A percentile compares a stretch with the other conserved stretches of the same genome.
Evolutionary conservation across 345 rosid species (phyloP).

Genomic region (Erodium maritimum): DNA sequence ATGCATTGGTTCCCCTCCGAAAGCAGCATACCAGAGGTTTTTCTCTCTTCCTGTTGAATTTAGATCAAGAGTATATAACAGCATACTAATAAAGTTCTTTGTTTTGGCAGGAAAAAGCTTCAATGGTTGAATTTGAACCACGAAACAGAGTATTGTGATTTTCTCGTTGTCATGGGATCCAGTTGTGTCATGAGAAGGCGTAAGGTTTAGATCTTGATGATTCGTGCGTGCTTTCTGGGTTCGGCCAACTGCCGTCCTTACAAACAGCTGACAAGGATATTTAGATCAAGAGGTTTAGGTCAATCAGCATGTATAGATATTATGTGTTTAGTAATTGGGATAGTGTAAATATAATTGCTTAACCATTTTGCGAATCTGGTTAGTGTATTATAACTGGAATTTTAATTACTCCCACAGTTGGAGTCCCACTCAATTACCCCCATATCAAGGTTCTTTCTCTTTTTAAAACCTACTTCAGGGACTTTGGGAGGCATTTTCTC

Average conservation of each 20-base stretch:
- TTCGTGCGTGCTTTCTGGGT: slow-evolving; percentile 8
- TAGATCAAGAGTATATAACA: too few species aligned
- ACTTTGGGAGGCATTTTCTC: too few species aligned
- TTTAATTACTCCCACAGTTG: too few species aligned
- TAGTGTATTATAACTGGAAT: not conserved
- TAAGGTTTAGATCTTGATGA: too few species aligned
- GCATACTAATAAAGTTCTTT: not conserved
- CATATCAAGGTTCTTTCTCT: not conserved
- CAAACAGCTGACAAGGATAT: not conserved
- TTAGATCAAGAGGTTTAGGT: not conserved
- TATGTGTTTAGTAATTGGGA: slow-evolving; percentile 3
- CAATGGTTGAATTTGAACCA: slow-evolving; percentile 28
- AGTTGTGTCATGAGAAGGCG: too few species aligned
- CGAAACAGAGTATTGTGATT: slow-evolving; percentile 49
- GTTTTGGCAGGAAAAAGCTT: slow-evolving; percentile 37
- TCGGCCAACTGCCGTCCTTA: not conserved
- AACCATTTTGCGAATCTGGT: not conserved
- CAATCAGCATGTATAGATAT: not conserved
- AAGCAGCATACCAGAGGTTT: slow-evolving; percentile 52
- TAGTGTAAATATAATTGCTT: slow-evolving; percentile 16
- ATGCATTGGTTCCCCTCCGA: slow-evolving; percentile 83
- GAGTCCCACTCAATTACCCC: too few species aligned
- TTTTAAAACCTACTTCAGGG: too few species aligned
- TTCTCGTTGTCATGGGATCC: not conserved
- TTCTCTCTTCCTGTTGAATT: slow-evolving; percentile 8